Evolutionary conservation across 306 rosid genomes (phyloP), one percentile per base, ranked within the genome.

Genomic region (Prosopis cineraria): DNA sequence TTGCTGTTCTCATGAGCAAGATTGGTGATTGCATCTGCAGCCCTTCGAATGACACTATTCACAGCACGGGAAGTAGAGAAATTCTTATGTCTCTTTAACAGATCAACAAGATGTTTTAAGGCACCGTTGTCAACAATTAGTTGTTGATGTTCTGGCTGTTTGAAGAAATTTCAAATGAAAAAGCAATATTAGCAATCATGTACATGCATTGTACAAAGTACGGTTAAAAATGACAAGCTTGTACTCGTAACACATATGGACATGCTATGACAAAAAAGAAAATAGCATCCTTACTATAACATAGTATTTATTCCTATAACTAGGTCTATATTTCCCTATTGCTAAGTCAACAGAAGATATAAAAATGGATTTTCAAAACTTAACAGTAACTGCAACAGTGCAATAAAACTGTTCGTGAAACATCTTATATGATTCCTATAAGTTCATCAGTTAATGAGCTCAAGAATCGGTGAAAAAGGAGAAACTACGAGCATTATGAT

Each of bases 81-180:
- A 76, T 83, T 81, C 74, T 78, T 88, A 75, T 87, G 91, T 86
- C 99, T 91, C 93, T 95, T 91, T 45, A 95, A 85, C 76, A 95
- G 88, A 80, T 85, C 90, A 68, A 93, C 98, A 8, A 95, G 98
- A 86, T 85, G 91, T 60, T 88, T 80, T 73, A 95, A 81, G 37
- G 97, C 98, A 65, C 98, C 98, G 68, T 76, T 80, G 80, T 95
- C 96, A 78, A 95, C 99, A 68, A 95, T 93, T 72, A 93, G 91
- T 52, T 92, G 99, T 72, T 95, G 99, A 79, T 95, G 98, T 85
- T 95, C 99, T 17, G 98, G 99, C 99, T 95, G 98, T 89, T 83
- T 75, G 81, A 80, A 83, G 75, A 80, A 80, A 78, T 78, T 50
- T 59, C 72, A 78, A 68, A 79, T 27, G 70, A 52, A 75, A 56